Evolutionary conservation across 2,329 filamentous ascomycete species (phyloP).

Genomic region (Colletotrichum sublineola): DNA sequence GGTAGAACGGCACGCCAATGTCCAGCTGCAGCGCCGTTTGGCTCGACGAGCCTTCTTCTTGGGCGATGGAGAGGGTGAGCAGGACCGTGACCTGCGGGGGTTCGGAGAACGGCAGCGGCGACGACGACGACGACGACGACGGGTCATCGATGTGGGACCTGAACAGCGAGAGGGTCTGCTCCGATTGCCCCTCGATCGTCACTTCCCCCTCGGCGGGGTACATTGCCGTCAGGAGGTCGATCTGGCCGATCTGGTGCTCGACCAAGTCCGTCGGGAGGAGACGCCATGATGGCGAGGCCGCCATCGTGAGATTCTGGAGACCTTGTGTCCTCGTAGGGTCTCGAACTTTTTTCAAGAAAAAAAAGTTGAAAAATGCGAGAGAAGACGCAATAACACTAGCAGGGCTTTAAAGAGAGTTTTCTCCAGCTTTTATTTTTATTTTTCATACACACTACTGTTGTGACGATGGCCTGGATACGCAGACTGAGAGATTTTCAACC

Average conservation of each 20-base stretch:
- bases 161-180: not conserved
- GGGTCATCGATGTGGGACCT: not conserved
- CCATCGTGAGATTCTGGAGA: constrained; percentile 11
- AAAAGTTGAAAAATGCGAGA: not conserved
- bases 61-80: constrained; percentile 47
- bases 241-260: constrained; percentile 61
- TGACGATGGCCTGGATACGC: not conserved
- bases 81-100: constrained; percentile 43
- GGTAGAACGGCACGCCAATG: constrained; percentile 52
- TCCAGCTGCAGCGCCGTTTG: constrained; percentile 50
- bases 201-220: constrained; percentile 56
- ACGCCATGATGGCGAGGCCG: constrained; percentile 25
- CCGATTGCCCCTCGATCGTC: constrained; percentile 23
- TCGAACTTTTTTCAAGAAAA: too few relatives aligned
- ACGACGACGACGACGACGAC: not conserved
- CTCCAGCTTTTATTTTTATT: not conserved
- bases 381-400: not conserved
- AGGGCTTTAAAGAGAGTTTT: not conserved
- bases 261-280: constrained; percentile 58
- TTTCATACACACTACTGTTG: too few relatives aligned
- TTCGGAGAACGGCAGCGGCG: not conserved
- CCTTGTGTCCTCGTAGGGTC: not conserved
- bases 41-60: constrained; percentile 16
- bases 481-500: constrained; percentile 15
- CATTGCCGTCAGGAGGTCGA: constrained; percentile 68